phyloP scores from a whole-genome alignment of 495 filamentous ascomycete genomes.

The Hyaloscypha bicolor region DNA sequence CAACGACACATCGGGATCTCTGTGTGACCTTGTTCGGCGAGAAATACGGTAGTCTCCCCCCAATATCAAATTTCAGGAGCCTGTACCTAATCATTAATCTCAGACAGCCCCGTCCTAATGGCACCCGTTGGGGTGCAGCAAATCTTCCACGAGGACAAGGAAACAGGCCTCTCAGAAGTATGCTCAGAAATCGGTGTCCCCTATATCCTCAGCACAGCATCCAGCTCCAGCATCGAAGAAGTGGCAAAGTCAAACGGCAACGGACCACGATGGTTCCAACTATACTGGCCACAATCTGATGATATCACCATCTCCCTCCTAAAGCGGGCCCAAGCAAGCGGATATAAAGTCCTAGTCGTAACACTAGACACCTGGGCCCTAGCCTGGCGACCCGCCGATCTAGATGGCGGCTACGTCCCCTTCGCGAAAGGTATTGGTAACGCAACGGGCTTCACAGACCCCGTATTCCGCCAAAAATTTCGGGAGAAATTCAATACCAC shows the following conservation, averaged over 20 bases:
- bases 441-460: constrained; percentile 56
- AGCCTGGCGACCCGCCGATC: constrained; percentile 63
- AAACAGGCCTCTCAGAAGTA: constrained; percentile 53
- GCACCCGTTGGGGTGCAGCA: constrained; percentile 62
- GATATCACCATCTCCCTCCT: constrained; percentile 62
- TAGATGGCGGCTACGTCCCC: constrained; percentile 63
- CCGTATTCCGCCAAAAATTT: constrained; percentile 61
- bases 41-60: constrained; percentile 35
- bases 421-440: constrained; percentile 52
- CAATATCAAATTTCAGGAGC: background rate
- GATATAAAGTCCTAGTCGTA: constrained; percentile 58
- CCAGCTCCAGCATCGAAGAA: constrained; percentile 43
- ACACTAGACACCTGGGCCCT: constrained; percentile 65
- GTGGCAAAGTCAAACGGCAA: constrained; percentile 36
- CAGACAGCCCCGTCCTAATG: constrained; percentile 51
- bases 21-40: constrained; percentile 59
- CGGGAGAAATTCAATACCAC: constrained; percentile 47
- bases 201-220: constrained; percentile 55
- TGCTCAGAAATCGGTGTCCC: constrained; percentile 55
- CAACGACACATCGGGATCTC: constrained; percentile 48
- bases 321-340: constrained; percentile 60
- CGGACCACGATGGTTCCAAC: constrained; percentile 58
- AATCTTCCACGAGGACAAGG: constrained; percentile 58
- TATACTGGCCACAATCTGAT: constrained; percentile 64
- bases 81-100: background rate